Evolutionary conservation across 257 asterid genomes (phyloP).

Genomic region (Echium plantagineum): DNA sequence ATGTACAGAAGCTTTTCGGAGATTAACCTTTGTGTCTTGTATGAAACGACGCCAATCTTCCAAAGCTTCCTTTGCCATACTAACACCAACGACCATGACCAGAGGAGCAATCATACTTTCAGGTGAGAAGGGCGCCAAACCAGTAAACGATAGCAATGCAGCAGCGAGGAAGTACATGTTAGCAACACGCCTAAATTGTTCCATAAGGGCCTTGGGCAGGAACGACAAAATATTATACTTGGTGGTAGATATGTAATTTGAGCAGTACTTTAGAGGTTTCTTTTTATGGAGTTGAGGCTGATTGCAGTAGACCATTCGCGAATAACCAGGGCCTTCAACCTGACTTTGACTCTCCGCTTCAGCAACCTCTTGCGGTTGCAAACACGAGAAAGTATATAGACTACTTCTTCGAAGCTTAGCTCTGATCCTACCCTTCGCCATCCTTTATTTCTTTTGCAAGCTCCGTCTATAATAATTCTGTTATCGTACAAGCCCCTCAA

Average conservation of each 20-base stretch:
- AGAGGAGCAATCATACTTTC: constrained; percentile 89
- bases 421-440: constrained; percentile 71
- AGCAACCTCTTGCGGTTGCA: constrained; percentile 27
- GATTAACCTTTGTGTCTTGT: constrained; percentile 91
- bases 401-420: constrained; percentile 71
- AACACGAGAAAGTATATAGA: constrained; percentile 73
- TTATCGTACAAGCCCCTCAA: background rate
- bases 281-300: constrained; percentile 57
- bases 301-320: constrained; percentile 73
- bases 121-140: constrained; percentile 69
- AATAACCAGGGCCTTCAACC: constrained; percentile 71
- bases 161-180: constrained; percentile 87
- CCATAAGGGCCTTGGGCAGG: constrained; percentile 84
- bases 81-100: constrained; percentile 84
- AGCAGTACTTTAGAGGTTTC: constrained; percentile 60
- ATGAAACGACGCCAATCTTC: constrained; percentile 91
- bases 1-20: constrained; percentile 57
- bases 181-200: constrained; percentile 92
- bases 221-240: constrained; percentile 76
- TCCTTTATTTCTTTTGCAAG: constrained; percentile 5
- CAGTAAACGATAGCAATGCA: constrained; percentile 69
- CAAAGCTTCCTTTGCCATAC: constrained; percentile 93
- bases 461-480: background rate
- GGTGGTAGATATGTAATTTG: constrained; percentile 74
- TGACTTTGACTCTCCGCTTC: constrained; percentile 40